Base-by-base conservation (phyloP, 2,329 filamentous ascomycete genomes). In the Exophiala alcalophila region DNA sequence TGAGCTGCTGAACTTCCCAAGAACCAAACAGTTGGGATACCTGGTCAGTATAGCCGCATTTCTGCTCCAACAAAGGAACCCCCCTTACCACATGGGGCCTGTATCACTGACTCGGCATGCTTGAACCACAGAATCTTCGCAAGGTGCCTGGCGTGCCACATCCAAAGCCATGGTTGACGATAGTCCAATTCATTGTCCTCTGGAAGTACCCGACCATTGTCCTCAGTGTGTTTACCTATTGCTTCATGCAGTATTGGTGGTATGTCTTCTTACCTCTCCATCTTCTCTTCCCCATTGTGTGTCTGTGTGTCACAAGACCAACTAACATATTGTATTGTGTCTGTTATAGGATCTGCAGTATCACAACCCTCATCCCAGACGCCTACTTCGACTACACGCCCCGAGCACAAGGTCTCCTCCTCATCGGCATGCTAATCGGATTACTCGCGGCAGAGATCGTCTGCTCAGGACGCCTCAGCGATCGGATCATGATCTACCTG, bases 211-310 rank as follows among this genome's bases (percentile, higher is more conserved):
- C 40, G 5, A 46, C 29, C 21, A 7, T 46, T 29, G 36, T 35
- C 14, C 20, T 25, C 7, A 40, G 35, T 25, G 35, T 46, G 6
- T 39, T 23, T 27, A 32, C 16, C 16, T 46, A 46, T 27, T 29
- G 28, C 14, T 46, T 46, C 30, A 19, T 46, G 12, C 29, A 40
- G 30, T 46, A 46, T 27, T 46, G 43, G 43, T 46, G 43, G 40
- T 42, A 42, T 15, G 39, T 25, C n/a, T n/a, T n/a, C n/a, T n/a
- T n/a, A n/a, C n/a, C n/a, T n/a, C n/a, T n/a, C n/a, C n/a, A n/a
- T n/a, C n/a, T n/a, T n/a, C n/a, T n/a, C n/a, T 4, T 2, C 23
- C 5, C 5, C 4, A 21, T 14, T 10, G 26, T n/a, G 21, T 24
- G 8, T 18, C 10, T 15, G 5, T 16, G 3, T 7, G 16, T 20